Evolutionary conservation across 768 basidiomycete genomes (phyloP).

Genomic region (Trametes gibbosa): DNA sequence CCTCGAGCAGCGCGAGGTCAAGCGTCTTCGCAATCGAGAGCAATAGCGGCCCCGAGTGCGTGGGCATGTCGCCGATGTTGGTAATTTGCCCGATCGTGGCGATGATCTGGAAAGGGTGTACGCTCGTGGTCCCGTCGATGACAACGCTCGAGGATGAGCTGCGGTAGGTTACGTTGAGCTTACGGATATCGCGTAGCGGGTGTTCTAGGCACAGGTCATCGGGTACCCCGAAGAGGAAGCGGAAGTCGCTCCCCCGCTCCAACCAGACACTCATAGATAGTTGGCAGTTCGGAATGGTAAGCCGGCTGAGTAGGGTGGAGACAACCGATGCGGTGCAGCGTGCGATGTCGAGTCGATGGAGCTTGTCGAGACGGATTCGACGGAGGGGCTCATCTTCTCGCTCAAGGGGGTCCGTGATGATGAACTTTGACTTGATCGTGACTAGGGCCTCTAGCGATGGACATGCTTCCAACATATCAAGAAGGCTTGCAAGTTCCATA

Average conservation of each 20-base stretch:
- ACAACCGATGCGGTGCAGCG: slow-evolving; percentile 22
- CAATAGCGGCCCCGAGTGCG: slow-evolving; percentile 24
- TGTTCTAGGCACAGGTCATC: slow-evolving; percentile 19
- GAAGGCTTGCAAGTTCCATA: slow-evolving; percentile 22
- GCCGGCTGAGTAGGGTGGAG: slow-evolving; percentile 20
- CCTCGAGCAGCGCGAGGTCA: slow-evolving; percentile 24
- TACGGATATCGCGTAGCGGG: slow-evolving; percentile 24
- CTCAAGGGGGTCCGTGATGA: slow-evolving; percentile 18
- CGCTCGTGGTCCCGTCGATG: slow-evolving; percentile 20
- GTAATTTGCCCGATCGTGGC: slow-evolving; percentile 13
- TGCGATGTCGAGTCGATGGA: slow-evolving; percentile 24
- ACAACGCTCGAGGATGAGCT: slow-evolving; percentile 19
- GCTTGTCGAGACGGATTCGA: slow-evolving; percentile 21
- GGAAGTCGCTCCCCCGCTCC: slow-evolving; percentile 25
- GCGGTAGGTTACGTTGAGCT: slow-evolving; percentile 24
- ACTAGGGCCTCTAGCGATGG: slow-evolving; percentile 24
- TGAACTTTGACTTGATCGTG: slow-evolving; percentile 22
- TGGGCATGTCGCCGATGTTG: slow-evolving; percentile 28
- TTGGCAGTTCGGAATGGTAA: slow-evolving; percentile 26
- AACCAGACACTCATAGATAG: slow-evolving; percentile 25
- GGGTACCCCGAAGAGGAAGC: slow-evolving; percentile 25
- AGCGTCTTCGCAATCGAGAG: slow-evolving; percentile 22
- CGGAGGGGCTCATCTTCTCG: slow-evolving; percentile 6
- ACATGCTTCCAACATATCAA: slow-evolving; percentile 26
- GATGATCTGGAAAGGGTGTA: slow-evolving; percentile 24